These are phyloP conservation scores for Fusarium sp. DNA, from an alignment of 2,329 filamentous ascomycete genomes.

Conservation along the genomic window DNA sequence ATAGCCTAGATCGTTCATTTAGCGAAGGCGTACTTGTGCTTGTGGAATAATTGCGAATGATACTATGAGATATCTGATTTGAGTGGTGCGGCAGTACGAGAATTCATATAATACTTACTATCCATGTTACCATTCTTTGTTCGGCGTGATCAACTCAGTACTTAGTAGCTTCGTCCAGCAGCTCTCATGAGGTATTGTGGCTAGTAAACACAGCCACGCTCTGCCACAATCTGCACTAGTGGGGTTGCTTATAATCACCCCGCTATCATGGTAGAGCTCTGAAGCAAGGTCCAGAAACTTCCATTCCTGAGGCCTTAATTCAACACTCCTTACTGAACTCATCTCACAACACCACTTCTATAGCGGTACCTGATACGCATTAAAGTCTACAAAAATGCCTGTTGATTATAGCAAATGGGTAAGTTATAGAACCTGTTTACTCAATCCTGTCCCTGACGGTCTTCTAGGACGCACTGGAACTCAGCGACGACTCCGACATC, in stretches of 20 bases:
- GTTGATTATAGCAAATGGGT: constrained; percentile 78
- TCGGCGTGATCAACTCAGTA: neutral
- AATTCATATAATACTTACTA: neutral
- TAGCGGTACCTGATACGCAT: neutral
- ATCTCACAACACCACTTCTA: neutral
- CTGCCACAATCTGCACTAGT: constrained; percentile 27
- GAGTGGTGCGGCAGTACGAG: neutral
- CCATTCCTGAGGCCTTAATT: constrained; percentile 19
- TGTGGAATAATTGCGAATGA: constrained; percentile 34
- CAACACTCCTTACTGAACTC: neutral
- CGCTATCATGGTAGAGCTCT: constrained; percentile 44
- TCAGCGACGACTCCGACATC: constrained; percentile 97
- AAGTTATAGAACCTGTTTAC: constrained; percentile 40
- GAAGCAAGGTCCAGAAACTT: constrained; percentile 44
- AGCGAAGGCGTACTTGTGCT: constrained; percentile 47
- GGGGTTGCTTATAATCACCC: constrained; percentile 40
- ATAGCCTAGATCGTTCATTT: constrained; percentile 44
- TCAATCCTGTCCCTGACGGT: constrained; percentile 11
- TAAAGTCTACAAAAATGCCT: constrained; percentile 54
- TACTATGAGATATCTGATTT: neutral
- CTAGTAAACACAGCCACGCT: neutral
- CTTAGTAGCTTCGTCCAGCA: neutral
- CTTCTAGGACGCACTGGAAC: constrained; percentile 84
- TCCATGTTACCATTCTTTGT: neutral
- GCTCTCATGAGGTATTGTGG: neutral